Percentiles rank a stretch among this genome's conserved stretches.
phyloP scores from a whole-genome alignment of 176 grass and related monocot genomes.

The Ensete ventricosum region DNA sequence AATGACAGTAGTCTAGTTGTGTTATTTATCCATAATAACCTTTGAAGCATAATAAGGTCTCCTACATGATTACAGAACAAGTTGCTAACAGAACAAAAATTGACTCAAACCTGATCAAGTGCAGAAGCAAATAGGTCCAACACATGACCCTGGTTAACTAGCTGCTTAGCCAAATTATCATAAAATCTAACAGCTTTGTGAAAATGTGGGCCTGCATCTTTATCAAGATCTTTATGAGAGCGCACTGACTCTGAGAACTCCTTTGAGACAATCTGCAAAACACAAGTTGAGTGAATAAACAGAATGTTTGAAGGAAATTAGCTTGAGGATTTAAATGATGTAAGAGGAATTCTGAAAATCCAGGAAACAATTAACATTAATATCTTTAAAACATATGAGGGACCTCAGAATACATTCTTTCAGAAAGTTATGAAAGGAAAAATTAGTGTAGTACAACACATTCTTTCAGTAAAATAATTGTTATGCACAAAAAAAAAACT shows the following conservation, averaged over 20 bases:
- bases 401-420: no score
- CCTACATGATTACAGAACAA: not conserved
- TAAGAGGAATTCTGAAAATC: not conserved
- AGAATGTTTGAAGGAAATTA: not conserved
- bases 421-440: no score
- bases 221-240: conserved; percentile 95
- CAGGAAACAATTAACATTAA: not conserved
- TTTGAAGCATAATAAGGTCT: no score
- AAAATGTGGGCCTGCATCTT: conserved; percentile 85
- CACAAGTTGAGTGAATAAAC: conserved; percentile 8
- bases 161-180: conserved; percentile 72
- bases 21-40: no score
- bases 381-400: no score
- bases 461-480: no score
- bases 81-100: not conserved
- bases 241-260: conserved; percentile 91
- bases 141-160: conserved; percentile 84
- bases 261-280: conserved; percentile 83
- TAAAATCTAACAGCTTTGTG: conserved; percentile 92
- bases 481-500: no score
- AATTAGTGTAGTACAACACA: no score
- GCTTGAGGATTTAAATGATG: not conserved
- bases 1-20: no score
- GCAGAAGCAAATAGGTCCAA: conserved; percentile 94
- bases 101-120: conserved; percentile 70